Percentiles rank a stretch among this genome's conserved stretches.
phyloP scores from a whole-genome alignment of 495 filamentous ascomycete species.

The Mytilinidion resinicola region DNA sequence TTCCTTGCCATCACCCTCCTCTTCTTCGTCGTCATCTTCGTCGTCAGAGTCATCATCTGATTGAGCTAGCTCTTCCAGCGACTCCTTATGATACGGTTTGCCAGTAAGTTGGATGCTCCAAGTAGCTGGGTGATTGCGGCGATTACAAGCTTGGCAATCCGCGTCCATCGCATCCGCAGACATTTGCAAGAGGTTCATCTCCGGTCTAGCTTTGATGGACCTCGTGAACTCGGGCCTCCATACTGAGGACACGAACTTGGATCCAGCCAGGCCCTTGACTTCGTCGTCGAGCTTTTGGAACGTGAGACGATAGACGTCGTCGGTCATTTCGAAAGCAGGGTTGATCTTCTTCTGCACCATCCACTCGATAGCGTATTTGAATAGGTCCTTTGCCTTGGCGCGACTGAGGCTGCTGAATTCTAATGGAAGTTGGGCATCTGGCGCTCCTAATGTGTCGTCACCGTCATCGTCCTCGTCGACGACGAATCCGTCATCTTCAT shows the following conservation, averaged over 20 bases:
- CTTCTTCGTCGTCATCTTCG: slow-evolving; percentile 38
- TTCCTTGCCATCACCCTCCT: slow-evolving; percentile 8
- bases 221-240: slow-evolving; percentile 65
- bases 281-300: slow-evolving; percentile 72
- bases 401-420: slow-evolving; percentile 61
- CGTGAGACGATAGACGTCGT: slow-evolving; percentile 61
- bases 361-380: slow-evolving; percentile 75
- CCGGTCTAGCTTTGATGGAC: slow-evolving; percentile 61
- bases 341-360: slow-evolving; percentile 72
- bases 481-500: slow-evolving; percentile 68
- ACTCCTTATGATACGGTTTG: slow-evolving; percentile 61
- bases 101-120: slow-evolving; percentile 58
- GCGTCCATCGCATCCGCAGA: slow-evolving; percentile 17
- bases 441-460: slow-evolving; percentile 56
- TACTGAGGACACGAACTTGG: slow-evolving; percentile 64
- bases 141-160: slow-evolving; percentile 73
- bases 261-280: slow-evolving; percentile 58
- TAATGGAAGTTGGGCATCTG: slow-evolving; percentile 56
- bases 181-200: slow-evolving; percentile 33
- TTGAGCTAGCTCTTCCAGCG: slow-evolving; percentile 54
- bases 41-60: slow-evolving; percentile 35
- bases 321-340: slow-evolving; percentile 60
- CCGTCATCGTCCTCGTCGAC: slow-evolving; percentile 57
- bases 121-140: slow-evolving; percentile 60
- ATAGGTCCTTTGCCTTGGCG: slow-evolving; percentile 67